phyloP scores from a whole-genome alignment of 2,329 filamentous ascomycete species.

The Ustulina deusta region DNA sequence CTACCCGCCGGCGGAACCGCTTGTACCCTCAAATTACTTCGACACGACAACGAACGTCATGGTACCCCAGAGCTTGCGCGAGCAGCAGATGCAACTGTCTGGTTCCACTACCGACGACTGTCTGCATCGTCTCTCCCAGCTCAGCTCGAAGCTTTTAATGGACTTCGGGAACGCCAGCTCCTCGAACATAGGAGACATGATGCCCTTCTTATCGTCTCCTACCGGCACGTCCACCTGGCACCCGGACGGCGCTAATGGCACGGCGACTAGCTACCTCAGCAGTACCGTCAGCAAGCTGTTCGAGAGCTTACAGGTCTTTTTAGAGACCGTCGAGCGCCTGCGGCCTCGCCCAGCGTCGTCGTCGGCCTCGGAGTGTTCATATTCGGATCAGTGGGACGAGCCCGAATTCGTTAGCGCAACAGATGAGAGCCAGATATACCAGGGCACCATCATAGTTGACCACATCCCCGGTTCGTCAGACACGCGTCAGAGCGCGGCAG shows the following conservation, averaged over 20 bases:
- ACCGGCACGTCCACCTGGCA: conserved; percentile 12
- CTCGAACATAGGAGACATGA: conserved; percentile 12
- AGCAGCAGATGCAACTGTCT: conserved; percentile 18
- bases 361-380: conserved; percentile 23
- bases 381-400: conserved; percentile 26
- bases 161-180: conserved; percentile 21
- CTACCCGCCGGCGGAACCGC: conserved; percentile 17
- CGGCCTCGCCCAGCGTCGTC: conserved; percentile 19
- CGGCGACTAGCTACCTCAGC: conserved; percentile 17
- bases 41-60: conserved; percentile 14
- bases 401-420: conserved; percentile 24
- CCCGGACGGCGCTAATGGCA: conserved; percentile 5
- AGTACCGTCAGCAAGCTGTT: conserved; percentile 20
- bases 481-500: background rate
- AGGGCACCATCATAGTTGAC: conserved; percentile 10
- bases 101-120: conserved; percentile 19
- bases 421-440: conserved; percentile 15
- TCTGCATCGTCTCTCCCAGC: conserved; percentile 20
- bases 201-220: conserved; percentile 19
- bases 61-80: conserved; percentile 11
- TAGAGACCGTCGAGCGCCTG: conserved; percentile 22
- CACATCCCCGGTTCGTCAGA: conserved; percentile 5
- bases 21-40: conserved; percentile 18
- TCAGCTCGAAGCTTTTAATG: conserved; percentile 23
- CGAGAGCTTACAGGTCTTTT: conserved; percentile 23